Percentiles rank a stretch among this genome's conserved stretches.
Evolutionary conservation across 495 filamentous ascomycete genomes (phyloP).

Genomic region (Apiosordaria backusii): DNA sequence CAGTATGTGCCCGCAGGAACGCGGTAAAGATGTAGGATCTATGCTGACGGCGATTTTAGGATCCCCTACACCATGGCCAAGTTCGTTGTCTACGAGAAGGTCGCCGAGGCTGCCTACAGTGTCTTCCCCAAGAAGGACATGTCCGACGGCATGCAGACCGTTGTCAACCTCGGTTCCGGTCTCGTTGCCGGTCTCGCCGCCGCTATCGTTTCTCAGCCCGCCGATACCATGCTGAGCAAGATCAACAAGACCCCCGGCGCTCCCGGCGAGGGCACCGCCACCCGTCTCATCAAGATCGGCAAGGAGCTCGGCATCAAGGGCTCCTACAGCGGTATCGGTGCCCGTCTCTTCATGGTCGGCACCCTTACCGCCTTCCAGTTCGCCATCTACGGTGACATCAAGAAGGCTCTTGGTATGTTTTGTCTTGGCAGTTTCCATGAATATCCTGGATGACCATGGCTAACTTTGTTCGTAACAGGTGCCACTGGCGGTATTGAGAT

Average conservation of each 20-base stretch:
- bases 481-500: slow-evolving; percentile 81
- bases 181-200: slow-evolving; percentile 97
- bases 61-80: slow-evolving; percentile 99
- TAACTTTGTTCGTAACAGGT: slow-evolving; percentile 35
- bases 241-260: slow-evolving; percentile 99
- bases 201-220: slow-evolving; percentile 92
- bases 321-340: slow-evolving; percentile 87
- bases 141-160: slow-evolving; percentile 73
- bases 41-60: slow-evolving; percentile 45
- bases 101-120: slow-evolving; percentile 72
- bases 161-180: slow-evolving; percentile 91
- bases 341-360: slow-evolving; percentile 80
- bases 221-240: slow-evolving; percentile 98
- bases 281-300: slow-evolving; percentile 90
- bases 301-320: slow-evolving; percentile 90
- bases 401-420: slow-evolving; percentile 14
- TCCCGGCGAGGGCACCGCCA: slow-evolving; percentile 89
- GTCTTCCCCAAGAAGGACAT: slow-evolving; percentile 71
- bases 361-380: slow-evolving; percentile 90
- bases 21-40: not conserved
- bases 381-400: slow-evolving; percentile 75
- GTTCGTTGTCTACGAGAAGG: slow-evolving; percentile 99
- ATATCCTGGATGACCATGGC: not conserved
- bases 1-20: slow-evolving; percentile 54
- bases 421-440: not conserved